Percentiles rank a stretch among this genome's conserved stretches.
These are phyloP conservation scores for Cladobotryum mycophilum DNA, from an alignment of 2,329 filamentous ascomycete genomes.

Conservation along the genomic window DNA sequence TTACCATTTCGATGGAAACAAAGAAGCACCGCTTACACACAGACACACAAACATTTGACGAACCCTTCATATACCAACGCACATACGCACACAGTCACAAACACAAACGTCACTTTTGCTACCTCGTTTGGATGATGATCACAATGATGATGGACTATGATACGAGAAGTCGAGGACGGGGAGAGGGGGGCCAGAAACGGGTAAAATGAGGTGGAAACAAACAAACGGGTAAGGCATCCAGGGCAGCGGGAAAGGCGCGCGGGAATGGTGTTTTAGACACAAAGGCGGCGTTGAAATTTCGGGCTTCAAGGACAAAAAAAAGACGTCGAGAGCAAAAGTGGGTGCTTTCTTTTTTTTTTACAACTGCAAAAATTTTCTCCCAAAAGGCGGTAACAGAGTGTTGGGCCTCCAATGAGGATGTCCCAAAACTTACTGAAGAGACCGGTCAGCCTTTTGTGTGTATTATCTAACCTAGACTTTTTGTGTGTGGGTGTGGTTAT, in stretches of 20 bases:
- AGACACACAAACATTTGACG: constrained; percentile 4
- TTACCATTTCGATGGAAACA: not conserved
- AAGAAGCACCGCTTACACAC: not conserved
- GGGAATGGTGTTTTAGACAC: constrained; percentile 5
- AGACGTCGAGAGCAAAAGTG: not conserved
- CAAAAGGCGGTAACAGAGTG: not conserved
- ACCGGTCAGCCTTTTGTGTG: not conserved
- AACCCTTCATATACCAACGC: not conserved
- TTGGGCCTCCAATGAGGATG: not conserved
- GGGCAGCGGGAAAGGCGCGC: constrained; percentile 1
- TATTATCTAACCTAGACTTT: constrained; percentile 7
- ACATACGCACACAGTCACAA: not conserved
- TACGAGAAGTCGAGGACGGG: not conserved
- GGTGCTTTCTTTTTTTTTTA: not conserved
- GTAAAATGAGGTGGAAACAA: not conserved
- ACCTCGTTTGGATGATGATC: not conserved
- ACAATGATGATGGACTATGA: too few relatives aligned
- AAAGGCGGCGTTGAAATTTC: constrained; percentile 4
- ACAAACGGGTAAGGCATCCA: not conserved
- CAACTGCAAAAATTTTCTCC: not conserved
- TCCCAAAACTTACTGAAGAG: not conserved
- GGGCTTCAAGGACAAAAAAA: constrained; percentile 1
- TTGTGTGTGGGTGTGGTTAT: not conserved
- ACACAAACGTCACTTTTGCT: not conserved
- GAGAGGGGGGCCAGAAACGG: constrained; percentile 2